phyloP scores from a whole-genome alignment of 1,284 basidiomycete species.

The Schizopora paradoxa region DNA sequence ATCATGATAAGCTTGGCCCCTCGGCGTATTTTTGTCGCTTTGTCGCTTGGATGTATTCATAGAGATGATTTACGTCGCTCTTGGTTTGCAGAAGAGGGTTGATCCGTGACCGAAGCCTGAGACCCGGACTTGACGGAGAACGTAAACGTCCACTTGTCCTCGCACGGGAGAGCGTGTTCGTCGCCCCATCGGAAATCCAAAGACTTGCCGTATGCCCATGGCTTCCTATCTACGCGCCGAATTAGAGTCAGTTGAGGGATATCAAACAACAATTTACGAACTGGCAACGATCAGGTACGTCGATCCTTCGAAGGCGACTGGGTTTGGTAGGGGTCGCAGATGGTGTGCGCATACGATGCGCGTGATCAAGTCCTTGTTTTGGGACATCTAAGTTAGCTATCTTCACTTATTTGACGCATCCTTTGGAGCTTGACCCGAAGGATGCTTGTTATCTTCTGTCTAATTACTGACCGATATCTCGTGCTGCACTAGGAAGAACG shows the following conservation, averaged over 20 bases:
- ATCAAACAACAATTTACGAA: neutral
- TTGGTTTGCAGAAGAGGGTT: neutral
- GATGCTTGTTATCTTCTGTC: too few species aligned
- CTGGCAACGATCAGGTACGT: neutral
- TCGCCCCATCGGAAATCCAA: slow-evolving; percentile 9
- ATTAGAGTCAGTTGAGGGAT: neutral
- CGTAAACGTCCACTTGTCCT: slow-evolving; percentile 13
- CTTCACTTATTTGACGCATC: neutral
- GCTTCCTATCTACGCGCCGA: slow-evolving; percentile 3
- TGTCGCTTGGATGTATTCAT: too few species aligned
- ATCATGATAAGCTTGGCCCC: neutral
- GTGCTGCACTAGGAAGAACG: slow-evolving; percentile 13
- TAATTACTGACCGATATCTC: slow-evolving; percentile 13
- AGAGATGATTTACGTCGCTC: neutral
- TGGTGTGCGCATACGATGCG: slow-evolving; percentile 6
- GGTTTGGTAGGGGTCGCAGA: slow-evolving; percentile 2
- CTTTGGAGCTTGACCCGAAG: neutral
- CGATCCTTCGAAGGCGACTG: slow-evolving; percentile 1
- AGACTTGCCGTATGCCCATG: slow-evolving; percentile 12
- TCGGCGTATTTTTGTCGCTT: too few species aligned
- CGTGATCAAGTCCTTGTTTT: slow-evolving; percentile 8
- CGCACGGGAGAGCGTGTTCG: slow-evolving; percentile 1
- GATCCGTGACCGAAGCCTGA: neutral
- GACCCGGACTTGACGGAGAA: slow-evolving; percentile 1
- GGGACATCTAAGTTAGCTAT: neutral